A percentile compares a stretch with the other conserved stretches of the same genome.
These are phyloP conservation scores for Inga oerstediana DNA, from an alignment of 306 rosid genomes.

Conservation along the genomic window DNA sequence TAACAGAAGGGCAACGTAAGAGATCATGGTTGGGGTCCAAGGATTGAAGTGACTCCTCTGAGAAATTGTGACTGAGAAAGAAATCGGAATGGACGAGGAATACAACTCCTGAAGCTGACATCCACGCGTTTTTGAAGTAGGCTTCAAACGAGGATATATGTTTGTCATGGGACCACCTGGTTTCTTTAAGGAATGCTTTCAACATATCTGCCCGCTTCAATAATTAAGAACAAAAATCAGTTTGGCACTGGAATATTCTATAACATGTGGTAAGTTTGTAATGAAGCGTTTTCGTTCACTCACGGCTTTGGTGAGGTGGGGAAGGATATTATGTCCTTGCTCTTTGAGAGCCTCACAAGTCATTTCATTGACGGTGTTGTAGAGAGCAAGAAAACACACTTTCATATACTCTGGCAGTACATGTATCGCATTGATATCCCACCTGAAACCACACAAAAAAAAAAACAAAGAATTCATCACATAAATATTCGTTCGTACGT, in stretches of 20 bases:
- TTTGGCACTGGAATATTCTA: no score
- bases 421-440: constrained; percentile 51
- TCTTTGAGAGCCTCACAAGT: constrained; percentile 43
- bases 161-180: constrained; percentile 46
- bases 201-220: constrained; percentile 58
- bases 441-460: constrained; percentile 30
- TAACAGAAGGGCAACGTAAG: constrained; percentile 35
- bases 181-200: constrained; percentile 60
- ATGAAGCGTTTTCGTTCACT: background rate
- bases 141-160: constrained; percentile 42
- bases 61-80: constrained; percentile 31
- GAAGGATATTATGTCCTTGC: constrained; percentile 45
- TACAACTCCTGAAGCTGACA: constrained; percentile 45
- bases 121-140: constrained; percentile 54
- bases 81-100: constrained; percentile 45
- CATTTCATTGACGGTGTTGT: constrained; percentile 60
- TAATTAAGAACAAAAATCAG: background rate
- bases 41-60: constrained; percentile 41
- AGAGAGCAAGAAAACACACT: constrained; percentile 62
- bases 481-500: background rate
- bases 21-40: constrained; percentile 39
- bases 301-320: constrained; percentile 56
- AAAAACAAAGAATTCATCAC: background rate
- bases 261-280: background rate
- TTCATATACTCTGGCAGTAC: constrained; percentile 61